Percentiles rank a stretch among this genome's conserved stretches.
Conservation (phyloP, 192 early-diverging fungal genomes). For the Chytriomyces sp. region DNA sequence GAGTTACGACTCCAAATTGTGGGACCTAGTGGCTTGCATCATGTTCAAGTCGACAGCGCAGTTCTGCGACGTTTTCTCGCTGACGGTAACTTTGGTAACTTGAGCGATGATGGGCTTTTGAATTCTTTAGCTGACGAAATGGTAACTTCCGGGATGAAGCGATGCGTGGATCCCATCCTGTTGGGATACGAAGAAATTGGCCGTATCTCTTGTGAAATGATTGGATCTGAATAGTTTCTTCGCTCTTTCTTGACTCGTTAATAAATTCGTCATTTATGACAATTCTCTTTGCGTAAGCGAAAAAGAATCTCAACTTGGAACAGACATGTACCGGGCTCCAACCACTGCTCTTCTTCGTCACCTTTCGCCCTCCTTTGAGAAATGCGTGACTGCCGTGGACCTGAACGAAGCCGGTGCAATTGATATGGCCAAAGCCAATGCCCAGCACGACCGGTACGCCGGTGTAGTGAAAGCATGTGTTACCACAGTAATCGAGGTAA, state of each 20-base stretch:
- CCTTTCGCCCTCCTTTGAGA: slow-evolving; percentile 4
- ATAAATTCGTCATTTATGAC: no score
- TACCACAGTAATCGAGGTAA: neutral
- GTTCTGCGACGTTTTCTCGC: slow-evolving; percentile 33
- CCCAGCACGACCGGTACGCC: slow-evolving; percentile 38
- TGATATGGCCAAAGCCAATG: slow-evolving; percentile 30
- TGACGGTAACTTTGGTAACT: neutral
- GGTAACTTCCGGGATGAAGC: slow-evolving; percentile 49
- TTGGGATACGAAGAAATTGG: slow-evolving; percentile 3
- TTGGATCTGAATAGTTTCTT: no score
- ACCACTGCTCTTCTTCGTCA: slow-evolving; percentile 2
- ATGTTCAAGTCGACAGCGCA: slow-evolving; percentile 72
- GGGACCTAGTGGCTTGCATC: slow-evolving; percentile 54
- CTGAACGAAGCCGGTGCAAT: slow-evolving; percentile 2
- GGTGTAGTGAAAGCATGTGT: slow-evolving; percentile 9
- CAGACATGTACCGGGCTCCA: slow-evolving; percentile 15
- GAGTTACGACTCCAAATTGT: slow-evolving; percentile 56
- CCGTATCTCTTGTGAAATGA: neutral
- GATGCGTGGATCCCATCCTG: slow-evolving; percentile 48
- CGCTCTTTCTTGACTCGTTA: no score
- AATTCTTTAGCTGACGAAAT: slow-evolving; percentile 55
- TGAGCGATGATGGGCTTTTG: slow-evolving; percentile 35
- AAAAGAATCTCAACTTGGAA: neutral
- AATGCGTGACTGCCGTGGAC: slow-evolving; percentile 13
- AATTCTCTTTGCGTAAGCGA: no score